A percentile compares a stretch with the other conserved stretches of the same genome.
phyloP scores from a whole-genome alignment of 257 asterid species.

The Fraxinus cuspidata region DNA sequence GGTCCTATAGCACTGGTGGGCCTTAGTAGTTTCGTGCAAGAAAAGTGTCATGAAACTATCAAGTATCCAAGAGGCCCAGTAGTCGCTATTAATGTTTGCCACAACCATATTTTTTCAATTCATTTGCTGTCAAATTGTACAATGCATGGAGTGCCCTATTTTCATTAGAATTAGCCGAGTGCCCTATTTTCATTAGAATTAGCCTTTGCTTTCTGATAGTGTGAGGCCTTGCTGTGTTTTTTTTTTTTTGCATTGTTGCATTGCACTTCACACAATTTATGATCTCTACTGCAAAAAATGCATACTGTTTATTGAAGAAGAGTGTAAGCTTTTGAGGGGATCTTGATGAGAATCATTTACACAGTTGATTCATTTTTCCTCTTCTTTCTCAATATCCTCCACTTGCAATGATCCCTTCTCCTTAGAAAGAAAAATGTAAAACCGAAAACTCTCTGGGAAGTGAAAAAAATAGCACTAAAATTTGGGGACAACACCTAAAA shows the following conservation, averaged over 20 bases:
- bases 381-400: no score
- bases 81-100: conserved; percentile 47
- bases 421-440: neutral
- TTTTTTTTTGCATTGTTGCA: conserved; percentile 2
- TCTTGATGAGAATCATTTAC: neutral
- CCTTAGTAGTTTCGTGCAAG: conserved; percentile 14
- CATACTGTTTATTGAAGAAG: neutral
- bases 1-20: conserved; percentile 27
- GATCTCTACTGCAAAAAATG: neutral
- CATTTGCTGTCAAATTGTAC: conserved; percentile 27
- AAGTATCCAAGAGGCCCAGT: conserved; percentile 30
- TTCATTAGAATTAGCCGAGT: conserved; percentile 31
- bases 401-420: neutral
- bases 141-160: conserved; percentile 47
- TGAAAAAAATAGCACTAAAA: neutral
- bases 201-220: conserved; percentile 11
- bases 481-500: neutral
- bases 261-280: neutral
- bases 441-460: neutral
- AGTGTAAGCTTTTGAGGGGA: neutral
- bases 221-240: neutral
- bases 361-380: neutral
- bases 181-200: conserved; percentile 37
- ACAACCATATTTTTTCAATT: conserved; percentile 30
- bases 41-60: conserved; percentile 1